Base-by-base conservation (phyloP, 768 basidiomycete genomes). In the Tricholoma bakamatsutake region DNA sequence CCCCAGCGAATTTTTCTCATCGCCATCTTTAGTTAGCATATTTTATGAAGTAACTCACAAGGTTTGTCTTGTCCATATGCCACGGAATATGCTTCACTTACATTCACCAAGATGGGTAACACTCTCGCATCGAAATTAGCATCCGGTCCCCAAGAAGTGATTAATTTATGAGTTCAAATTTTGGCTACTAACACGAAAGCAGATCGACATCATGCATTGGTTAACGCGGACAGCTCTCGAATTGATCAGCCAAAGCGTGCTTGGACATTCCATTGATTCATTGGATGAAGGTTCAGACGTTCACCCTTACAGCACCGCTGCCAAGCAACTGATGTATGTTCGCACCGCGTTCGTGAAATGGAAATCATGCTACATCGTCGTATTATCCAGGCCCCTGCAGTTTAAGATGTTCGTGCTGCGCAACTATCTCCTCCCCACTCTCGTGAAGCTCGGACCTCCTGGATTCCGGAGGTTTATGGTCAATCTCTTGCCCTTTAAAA, bases 401-500 rank as follows among this genome's bases (percentile, higher is more conserved):
- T 58, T 60, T 33, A 15, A 10, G 24, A 18, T 64, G 15, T 24
- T 55, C 18, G 54, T 62, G 30, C 52, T 47, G 11, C 64, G 64
- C 18, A 60, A 56, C 30, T 63, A 63, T 46, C 47, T 69, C 31
- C 52, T 73, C 2, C 73, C 71, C 0, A 50, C 56, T 21, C 49
- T 68, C 12, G 60, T 67, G 12, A 65, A 67, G 27, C 57, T 76
- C 5, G 71, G 75, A 0, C 37, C 71, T 0, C 63, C 73, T 0
- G 50, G 50, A 34, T 67, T 76, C 55, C 70, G 73, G 4, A 67
- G 69, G 24, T 68, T 62, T 49, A 28, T 75, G 0, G 62, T 73
- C 7, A 62, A 71, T 18, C 55, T 59, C n/a, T 34, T 70, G 9
- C 73, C 71, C 1, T 66, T 60, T 60, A 56, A 61, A 42, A 53